phyloP scores from a whole-genome alignment of 2,329 filamentous ascomycete species.

The Botrytis aclada region DNA sequence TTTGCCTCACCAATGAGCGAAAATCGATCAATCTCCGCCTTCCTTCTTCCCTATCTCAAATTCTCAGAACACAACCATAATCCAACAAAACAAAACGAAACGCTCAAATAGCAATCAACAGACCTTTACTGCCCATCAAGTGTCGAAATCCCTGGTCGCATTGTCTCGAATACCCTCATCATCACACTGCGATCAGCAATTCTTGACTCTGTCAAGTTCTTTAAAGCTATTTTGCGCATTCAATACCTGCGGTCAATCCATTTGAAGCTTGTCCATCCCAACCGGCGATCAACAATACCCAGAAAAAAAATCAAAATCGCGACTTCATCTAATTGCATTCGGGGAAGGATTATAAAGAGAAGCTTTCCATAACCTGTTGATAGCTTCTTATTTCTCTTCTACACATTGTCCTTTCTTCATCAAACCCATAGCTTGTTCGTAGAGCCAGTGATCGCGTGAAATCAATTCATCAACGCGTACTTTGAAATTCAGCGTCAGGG shows the following conservation, averaged over 20 bases:
- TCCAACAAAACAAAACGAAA: neutral
- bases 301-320: neutral
- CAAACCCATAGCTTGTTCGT: conserved; percentile 36
- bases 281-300: neutral
- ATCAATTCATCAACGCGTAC: conserved; percentile 30
- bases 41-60: neutral
- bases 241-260: neutral
- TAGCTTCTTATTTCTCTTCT: conserved; percentile 9
- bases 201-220: neutral
- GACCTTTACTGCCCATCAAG: neutral
- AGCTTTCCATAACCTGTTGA: conserved; percentile 8
- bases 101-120: neutral
- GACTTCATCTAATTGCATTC: conserved; percentile 2
- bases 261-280: neutral
- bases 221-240: neutral
- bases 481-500: conserved; percentile 31
- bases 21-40: conserved; percentile 8
- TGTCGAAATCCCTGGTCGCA: neutral
- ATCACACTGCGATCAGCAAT: neutral
- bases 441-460: conserved; percentile 38
- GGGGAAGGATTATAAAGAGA: conserved; percentile 5
- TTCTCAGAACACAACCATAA: neutral
- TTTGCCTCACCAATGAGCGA: neutral
- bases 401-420: conserved; percentile 11
- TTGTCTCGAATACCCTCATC: neutral